Evolutionary conservation across 805 yeast species (phyloP).

Genomic region (Zygosaccharomyces gambellarensis): DNA sequence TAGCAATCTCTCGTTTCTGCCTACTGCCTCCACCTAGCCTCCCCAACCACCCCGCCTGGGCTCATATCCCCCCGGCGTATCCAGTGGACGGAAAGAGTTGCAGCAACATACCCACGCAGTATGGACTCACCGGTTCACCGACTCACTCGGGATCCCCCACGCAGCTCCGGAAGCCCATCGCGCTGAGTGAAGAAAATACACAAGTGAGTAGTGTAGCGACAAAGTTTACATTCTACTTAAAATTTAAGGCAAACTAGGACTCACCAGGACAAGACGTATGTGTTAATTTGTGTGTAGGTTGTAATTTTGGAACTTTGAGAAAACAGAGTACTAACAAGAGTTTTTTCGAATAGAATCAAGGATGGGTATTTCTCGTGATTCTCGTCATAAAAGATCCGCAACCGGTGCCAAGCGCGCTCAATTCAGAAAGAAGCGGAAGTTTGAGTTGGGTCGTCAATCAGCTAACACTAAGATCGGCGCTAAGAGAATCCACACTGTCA

Average conservation of each 20-base stretch:
- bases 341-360: slow-evolving; percentile 34
- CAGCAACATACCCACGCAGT: not conserved
- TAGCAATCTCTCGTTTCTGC: not conserved
- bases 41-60: not conserved
- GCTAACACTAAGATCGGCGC: slow-evolving; percentile 99
- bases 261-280: slow-evolving; percentile 34
- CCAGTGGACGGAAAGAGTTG: not conserved
- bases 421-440: slow-evolving; percentile 99
- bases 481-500: slow-evolving; percentile 98
- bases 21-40: not conserved
- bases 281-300: slow-evolving; percentile 7
- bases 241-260: slow-evolving; percentile 12
- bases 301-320: not conserved
- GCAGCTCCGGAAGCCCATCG: not conserved
- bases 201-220: not conserved
- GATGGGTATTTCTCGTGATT: slow-evolving; percentile 99
- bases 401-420: slow-evolving; percentile 99
- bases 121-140: not conserved
- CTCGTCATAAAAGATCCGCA: slow-evolving; percentile 99
- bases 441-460: slow-evolving; percentile 99
- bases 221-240: not conserved
- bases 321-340: slow-evolving; percentile 17
- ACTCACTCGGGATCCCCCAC: not conserved
- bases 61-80: not conserved
- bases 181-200: slow-evolving; percentile 1